phyloP scores from a whole-genome alignment of 257 asterid genomes.

The Nicotiana attenuata region DNA sequence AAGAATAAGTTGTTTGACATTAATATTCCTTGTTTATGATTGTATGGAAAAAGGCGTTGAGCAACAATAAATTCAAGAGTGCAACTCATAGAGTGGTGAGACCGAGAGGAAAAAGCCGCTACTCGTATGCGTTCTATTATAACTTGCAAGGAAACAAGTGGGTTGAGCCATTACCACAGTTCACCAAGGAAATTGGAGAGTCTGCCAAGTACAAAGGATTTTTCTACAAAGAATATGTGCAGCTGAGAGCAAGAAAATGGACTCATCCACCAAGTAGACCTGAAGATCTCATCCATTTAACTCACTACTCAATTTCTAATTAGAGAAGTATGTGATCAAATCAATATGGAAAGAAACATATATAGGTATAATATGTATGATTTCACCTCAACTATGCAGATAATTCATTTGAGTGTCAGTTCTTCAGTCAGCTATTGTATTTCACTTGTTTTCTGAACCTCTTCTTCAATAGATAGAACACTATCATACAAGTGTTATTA shows the following conservation, averaged over 20 bases:
- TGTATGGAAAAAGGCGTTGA: constrained; percentile 25
- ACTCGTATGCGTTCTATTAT: constrained; percentile 34
- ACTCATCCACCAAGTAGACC: constrained; percentile 37
- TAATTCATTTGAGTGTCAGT: too few relatives aligned
- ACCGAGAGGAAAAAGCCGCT: constrained; percentile 25
- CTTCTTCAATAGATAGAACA: too few relatives aligned
- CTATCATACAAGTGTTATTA: too few relatives aligned
- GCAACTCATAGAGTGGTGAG: constrained; percentile 48
- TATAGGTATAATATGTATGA: not conserved
- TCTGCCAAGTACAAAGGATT: constrained; percentile 40
- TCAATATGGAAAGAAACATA: not conserved
- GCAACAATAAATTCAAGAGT: constrained; percentile 43
- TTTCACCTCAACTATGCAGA: not conserved
- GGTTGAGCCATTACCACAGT: constrained; percentile 48
- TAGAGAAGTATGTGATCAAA: not conserved
- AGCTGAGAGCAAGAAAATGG: constrained; percentile 33
- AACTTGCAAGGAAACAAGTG: constrained; percentile 35
- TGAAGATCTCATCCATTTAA: not conserved
- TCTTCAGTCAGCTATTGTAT: too few relatives aligned
- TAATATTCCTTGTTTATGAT: too few relatives aligned
- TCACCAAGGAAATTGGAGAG: constrained; percentile 35
- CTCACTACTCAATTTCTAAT: not conserved
- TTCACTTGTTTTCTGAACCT: too few relatives aligned
- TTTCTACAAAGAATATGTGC: constrained; percentile 27
- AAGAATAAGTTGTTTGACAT: not conserved